A percentile compares a stretch with the other conserved stretches of the same genome.
Evolutionary conservation across 306 rosid species (phyloP).

Genomic region (Cucurbita argyrosperma): DNA sequence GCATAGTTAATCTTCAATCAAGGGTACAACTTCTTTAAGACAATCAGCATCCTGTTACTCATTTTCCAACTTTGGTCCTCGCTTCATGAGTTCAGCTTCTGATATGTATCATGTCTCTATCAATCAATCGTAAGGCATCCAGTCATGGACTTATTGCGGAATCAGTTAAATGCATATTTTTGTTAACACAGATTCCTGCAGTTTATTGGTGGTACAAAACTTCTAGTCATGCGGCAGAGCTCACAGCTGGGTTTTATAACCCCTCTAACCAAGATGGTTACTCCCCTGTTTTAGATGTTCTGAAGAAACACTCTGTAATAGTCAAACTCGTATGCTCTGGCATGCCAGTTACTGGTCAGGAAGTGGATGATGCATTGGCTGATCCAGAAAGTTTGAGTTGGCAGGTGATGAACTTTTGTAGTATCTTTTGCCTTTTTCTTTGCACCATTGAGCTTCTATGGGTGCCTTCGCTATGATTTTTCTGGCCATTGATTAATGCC

Average conservation of each 20-base stretch:
- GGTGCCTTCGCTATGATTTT: background rate
- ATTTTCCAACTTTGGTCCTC: background rate
- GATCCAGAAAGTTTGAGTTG: constrained; percentile 88
- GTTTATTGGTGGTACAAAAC: constrained; percentile 92
- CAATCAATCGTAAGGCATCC: background rate
- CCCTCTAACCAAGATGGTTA: constrained; percentile 92
- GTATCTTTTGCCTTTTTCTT: background rate
- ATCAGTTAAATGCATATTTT: background rate
- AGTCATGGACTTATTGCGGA: background rate
- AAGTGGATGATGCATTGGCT: constrained; percentile 51
- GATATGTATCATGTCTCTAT: background rate
- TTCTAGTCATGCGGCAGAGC: constrained; percentile 87
- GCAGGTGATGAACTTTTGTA: constrained; percentile 49
- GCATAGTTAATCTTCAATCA: background rate
- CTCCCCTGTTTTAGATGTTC: constrained; percentile 69
- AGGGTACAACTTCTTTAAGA: background rate
- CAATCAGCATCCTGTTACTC: background rate
- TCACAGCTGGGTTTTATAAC: constrained; percentile 90
- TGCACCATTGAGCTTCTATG: background rate
- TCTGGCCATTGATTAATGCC: background rate
- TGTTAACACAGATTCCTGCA: constrained; percentile 62
- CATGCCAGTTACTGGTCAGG: constrained; percentile 46
- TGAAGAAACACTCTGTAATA: constrained; percentile 54
- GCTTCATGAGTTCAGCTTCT: background rate
- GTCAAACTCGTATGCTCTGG: constrained; percentile 75